Evolutionary conservation across 202 grass and related monocot species (phyloP).

Genomic region (Dendrocalamus latiflorus): DNA sequence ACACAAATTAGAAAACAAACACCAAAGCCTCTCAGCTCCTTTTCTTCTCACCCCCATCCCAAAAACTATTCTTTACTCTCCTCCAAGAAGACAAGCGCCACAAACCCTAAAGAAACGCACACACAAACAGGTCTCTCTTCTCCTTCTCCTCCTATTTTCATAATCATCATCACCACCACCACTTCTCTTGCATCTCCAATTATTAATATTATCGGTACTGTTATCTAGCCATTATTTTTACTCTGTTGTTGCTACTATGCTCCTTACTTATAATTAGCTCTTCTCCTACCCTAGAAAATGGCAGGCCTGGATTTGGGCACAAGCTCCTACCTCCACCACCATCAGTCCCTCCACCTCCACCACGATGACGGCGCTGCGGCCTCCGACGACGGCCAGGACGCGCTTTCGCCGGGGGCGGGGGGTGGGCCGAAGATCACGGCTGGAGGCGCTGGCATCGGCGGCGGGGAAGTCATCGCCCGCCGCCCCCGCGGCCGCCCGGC

Average conservation of each 20-base stretch:
- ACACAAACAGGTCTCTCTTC: neutral
- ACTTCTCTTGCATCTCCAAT: slow-evolving; percentile 33
- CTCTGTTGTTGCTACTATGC: slow-evolving; percentile 54
- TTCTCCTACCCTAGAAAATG: slow-evolving; percentile 64
- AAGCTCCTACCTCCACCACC: slow-evolving; percentile 52
- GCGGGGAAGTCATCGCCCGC: slow-evolving; percentile 40
- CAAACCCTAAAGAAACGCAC: slow-evolving; percentile 52
- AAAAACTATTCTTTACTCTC: slow-evolving; percentile 66
- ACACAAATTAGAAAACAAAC: neutral
- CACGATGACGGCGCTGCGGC: slow-evolving; percentile 33
- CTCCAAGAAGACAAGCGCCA: slow-evolving; percentile 58
- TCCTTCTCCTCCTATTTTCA: neutral
- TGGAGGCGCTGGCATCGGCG: slow-evolving; percentile 26
- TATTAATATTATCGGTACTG: slow-evolving; percentile 81
- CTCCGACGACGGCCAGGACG: slow-evolving; percentile 23
- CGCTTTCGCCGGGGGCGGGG: neutral
- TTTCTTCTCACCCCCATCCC: slow-evolving; percentile 27
- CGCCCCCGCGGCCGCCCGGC: slow-evolving; percentile 76
- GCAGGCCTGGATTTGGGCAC: slow-evolving; percentile 77
- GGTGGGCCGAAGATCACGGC: neutral
- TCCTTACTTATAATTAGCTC: slow-evolving; percentile 72
- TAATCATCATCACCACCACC: slow-evolving; percentile 21
- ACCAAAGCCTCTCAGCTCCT: slow-evolving; percentile 17
- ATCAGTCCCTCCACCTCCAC: slow-evolving; percentile 36
- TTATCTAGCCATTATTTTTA: too few relatives aligned